Percentiles rank a stretch among this genome's conserved stretches.
Evolutionary conservation across 768 basidiomycete species (phyloP).

Genomic region (Coprinopsis strossmayeri): DNA sequence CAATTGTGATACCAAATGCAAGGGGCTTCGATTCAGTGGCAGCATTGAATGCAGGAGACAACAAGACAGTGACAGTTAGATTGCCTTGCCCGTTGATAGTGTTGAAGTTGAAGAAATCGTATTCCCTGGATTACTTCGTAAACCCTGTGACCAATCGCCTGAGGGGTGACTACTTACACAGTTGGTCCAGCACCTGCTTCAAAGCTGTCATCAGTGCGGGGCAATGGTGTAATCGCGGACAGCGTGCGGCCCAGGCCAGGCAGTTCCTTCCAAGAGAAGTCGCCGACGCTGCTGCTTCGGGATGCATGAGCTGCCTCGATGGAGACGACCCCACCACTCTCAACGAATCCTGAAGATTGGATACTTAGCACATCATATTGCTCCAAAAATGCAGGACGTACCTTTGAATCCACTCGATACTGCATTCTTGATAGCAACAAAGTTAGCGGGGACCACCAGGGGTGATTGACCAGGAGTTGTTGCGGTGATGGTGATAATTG

Average conservation of each 20-base stretch:
- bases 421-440: slow-evolving; percentile 31
- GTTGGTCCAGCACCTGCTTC: slow-evolving; percentile 57
- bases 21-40: slow-evolving; percentile 43
- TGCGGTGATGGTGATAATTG: slow-evolving; percentile 41
- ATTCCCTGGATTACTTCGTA: slow-evolving; percentile 35
- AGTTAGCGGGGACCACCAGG: slow-evolving; percentile 23
- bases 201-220: slow-evolving; percentile 46
- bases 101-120: slow-evolving; percentile 61
- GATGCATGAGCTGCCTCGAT: slow-evolving; percentile 61
- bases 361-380: not conserved
- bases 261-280: slow-evolving; percentile 52
- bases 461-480: slow-evolving; percentile 32
- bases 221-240: slow-evolving; percentile 58
- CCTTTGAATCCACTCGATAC: slow-evolving; percentile 44
- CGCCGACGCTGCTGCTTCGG: slow-evolving; percentile 39
- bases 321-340: slow-evolving; percentile 55
- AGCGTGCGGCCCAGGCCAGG: slow-evolving; percentile 55
- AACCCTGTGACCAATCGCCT: not conserved
- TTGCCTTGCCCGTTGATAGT: slow-evolving; percentile 34
- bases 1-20: slow-evolving; percentile 45
- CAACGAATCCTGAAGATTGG: slow-evolving; percentile 44
- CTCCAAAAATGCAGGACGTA: slow-evolving; percentile 14
- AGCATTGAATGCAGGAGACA: slow-evolving; percentile 50
- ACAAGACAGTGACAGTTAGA: slow-evolving; percentile 38
- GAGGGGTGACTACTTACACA: slow-evolving; percentile 30